Base-by-base conservation (phyloP, 306 rosid genomes). In the Ormosia semicastrata region DNA sequence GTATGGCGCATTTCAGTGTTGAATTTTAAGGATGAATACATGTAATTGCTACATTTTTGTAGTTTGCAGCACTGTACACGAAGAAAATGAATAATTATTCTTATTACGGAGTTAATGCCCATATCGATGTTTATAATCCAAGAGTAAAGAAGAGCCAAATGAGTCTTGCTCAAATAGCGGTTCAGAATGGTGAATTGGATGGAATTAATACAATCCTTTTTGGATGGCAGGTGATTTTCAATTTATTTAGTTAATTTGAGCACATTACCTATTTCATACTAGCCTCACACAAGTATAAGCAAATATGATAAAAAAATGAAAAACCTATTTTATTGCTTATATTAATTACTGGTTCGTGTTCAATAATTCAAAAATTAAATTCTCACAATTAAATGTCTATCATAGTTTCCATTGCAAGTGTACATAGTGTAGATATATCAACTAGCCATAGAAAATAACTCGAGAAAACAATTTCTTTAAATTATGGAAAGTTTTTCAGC, bases 181-280 rank as follows among this genome's bases (percentile, higher is more conserved):
- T 75, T 58, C 57, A 58, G 24, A 75, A 13, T 7, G 79, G 57
- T 24, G 79, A 39, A 52, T 8, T 5, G 5, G 40, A 56, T 59
- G n/a, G 39, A 41, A 4, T 41, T 12, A 75, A 75, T 54, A 12
- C 69, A 3, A 58, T 75, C 24, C 69, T 75, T 44, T 2, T 18
- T 32, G 71, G 80, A 1, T 75, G 80, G 60, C 80, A 75, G 34
- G 79, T 74, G 40, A 3, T 15, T 50, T 33, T 30, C 3, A 46
- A 49, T 49, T 49, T 71, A 29, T 47, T 59, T 29, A 29, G 8
- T 62, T 32, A 5, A 62, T 62, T 34, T 62, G 41, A 62, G 18
- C 3, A 32, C 32, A 59, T 59, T 59, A 7, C 12, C 13, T 6
- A 29, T 29, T 30, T 58, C 36, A 24, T 18, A 52, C 29, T n/a